phyloP scores from a whole-genome alignment of 805 yeast genomes.

The Wickerhamiella azyma region DNA sequence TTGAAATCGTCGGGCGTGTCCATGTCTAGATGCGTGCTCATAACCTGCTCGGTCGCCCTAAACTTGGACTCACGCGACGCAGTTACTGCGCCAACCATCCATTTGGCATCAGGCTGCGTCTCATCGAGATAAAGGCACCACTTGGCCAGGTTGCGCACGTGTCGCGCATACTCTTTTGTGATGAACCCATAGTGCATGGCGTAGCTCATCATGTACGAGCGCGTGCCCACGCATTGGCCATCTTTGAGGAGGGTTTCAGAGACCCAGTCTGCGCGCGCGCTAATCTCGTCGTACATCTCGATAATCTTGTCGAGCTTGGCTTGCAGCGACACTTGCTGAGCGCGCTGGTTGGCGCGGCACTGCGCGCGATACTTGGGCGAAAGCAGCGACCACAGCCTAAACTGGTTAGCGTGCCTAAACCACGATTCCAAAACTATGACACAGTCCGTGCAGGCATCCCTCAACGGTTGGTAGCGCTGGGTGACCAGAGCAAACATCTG shows the following conservation, averaged over 20 bases:
- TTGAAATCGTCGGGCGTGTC: background rate
- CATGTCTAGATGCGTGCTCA: background rate
- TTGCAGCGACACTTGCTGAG: conserved; percentile 4
- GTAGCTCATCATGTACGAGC: conserved; percentile 10
- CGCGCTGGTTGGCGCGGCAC: conserved; percentile 1
- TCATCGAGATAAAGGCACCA: conserved; percentile 15
- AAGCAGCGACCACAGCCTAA: conserved; percentile 12
- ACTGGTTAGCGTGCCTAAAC: conserved; percentile 18
- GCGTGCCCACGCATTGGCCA: conserved; percentile 2
- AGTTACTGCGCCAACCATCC: conserved; percentile 8
- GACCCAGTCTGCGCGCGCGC: conserved; percentile 1
- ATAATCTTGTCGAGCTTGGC: conserved; percentile 11
- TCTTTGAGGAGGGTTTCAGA: conserved; percentile 6
- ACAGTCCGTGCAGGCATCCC: conserved; percentile 10
- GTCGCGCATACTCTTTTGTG: conserved; percentile 12
- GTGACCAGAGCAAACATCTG: conserved; percentile 10
- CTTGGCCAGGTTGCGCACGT: conserved; percentile 13
- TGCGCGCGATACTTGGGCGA: conserved; percentile 9
- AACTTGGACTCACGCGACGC: background rate
- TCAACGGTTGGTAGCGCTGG: conserved; percentile 10
- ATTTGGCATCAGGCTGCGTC: conserved; percentile 12
- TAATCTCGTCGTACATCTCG: conserved; percentile 7
- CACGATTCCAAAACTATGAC: conserved; percentile 13
- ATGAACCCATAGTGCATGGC: conserved; percentile 15
- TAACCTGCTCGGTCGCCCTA: background rate